Evolutionary conservation across 2,329 filamentous ascomycete species (phyloP).

Genomic region (Ophiostoma perfectum): DNA sequence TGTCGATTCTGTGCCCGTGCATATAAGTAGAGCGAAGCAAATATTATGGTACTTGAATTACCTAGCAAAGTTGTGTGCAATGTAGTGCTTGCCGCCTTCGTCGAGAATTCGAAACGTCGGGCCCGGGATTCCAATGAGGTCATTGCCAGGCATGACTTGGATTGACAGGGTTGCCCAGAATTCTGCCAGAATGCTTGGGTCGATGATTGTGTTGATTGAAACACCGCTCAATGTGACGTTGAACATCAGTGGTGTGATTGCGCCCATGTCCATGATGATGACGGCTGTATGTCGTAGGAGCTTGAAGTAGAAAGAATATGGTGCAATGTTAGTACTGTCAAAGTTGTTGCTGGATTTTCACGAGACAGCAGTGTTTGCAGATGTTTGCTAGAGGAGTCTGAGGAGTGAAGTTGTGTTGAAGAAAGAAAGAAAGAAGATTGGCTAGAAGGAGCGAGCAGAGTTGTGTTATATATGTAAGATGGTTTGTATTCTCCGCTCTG

Average conservation of each 20-base stretch:
- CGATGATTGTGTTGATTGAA: constrained; percentile 21
- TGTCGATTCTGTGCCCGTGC: not conserved
- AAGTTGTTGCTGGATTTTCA: not conserved
- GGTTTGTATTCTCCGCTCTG: too few species aligned
- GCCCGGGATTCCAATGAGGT: constrained; percentile 22
- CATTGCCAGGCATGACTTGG: constrained; percentile 21
- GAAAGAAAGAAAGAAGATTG: too few species aligned
- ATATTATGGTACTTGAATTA: not conserved
- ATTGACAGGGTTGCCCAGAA: constrained; percentile 23
- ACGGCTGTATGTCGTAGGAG: not conserved
- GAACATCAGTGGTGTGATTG: constrained; percentile 19
- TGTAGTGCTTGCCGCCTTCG: constrained; percentile 22
- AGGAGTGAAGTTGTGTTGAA: too few species aligned
- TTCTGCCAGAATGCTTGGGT: constrained; percentile 18
- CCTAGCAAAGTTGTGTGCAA: constrained; percentile 23
- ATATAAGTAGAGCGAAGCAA: not conserved
- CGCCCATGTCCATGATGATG: constrained; percentile 13
- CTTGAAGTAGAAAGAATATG: not conserved
- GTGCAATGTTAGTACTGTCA: too few species aligned
- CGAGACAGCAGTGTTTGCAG: too few species aligned
- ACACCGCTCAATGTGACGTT: constrained; percentile 19
- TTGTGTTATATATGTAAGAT: too few species aligned
- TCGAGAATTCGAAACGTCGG: constrained; percentile 23
- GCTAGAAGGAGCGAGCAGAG: too few species aligned
- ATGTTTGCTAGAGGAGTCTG: too few species aligned